These are phyloP conservation scores for Pelargonium myrrhifolium DNA, from an alignment of 441 rosid genomes.

Conservation along the genomic window DNA sequence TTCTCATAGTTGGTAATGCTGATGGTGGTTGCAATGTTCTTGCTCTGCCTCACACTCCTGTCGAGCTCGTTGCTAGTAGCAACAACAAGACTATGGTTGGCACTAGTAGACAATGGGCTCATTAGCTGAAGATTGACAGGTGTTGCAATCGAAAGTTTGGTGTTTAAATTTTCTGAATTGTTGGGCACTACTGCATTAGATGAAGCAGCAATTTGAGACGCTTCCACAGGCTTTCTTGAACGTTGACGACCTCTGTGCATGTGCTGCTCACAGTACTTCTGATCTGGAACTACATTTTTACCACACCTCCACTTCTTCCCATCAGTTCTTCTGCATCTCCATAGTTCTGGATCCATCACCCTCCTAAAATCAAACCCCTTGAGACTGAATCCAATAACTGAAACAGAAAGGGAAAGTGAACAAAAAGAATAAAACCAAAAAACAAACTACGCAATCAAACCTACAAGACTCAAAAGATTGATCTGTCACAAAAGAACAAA, in stretches of 20 bases:
- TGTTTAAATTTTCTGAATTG: slow-evolving; percentile 23
- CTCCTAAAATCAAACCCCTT: slow-evolving; percentile 24
- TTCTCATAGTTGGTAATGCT: slow-evolving; percentile 6
- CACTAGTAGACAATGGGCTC: slow-evolving; percentile 17
- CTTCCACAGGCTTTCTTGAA: slow-evolving; percentile 91
- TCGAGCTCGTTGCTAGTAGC: not conserved
- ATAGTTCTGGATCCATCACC: slow-evolving; percentile 43
- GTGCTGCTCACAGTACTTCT: slow-evolving; percentile 68
- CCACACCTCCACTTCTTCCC: slow-evolving; percentile 81
- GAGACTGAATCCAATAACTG: slow-evolving; percentile 30
- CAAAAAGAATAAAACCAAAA: not conserved
- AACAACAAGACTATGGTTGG: slow-evolving; percentile 6
- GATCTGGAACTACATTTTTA: slow-evolving; percentile 36
- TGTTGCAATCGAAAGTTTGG: not conserved
- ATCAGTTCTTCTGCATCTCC: slow-evolving; percentile 78
- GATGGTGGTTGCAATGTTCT: not conserved
- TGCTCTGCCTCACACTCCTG: not conserved
- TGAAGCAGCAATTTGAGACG: slow-evolving; percentile 25
- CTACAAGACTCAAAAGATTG: not conserved
- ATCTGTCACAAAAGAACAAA: not conserved
- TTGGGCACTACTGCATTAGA: slow-evolving; percentile 12
- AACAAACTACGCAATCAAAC: not conserved
- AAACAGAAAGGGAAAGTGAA: not conserved
- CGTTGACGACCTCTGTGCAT: slow-evolving; percentile 64
- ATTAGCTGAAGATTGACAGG: slow-evolving; percentile 13